A percentile compares a stretch with the other conserved stretches of the same genome.
Evolutionary conservation across 2,329 filamentous ascomycete species (phyloP).

Genomic region (Trichophyton mentagrophytes): DNA sequence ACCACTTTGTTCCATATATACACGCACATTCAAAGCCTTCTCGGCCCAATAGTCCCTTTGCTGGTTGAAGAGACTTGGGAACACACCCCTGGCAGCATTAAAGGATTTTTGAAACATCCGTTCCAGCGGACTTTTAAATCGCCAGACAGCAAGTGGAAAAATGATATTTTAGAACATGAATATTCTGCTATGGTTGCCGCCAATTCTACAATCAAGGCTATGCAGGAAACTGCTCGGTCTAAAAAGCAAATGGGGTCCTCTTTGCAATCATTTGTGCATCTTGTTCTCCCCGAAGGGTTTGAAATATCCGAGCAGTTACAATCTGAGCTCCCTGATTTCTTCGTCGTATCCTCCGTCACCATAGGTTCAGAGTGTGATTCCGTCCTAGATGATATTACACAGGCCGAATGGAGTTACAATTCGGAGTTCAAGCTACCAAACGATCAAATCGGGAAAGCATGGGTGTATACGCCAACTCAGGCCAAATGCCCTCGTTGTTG

Average conservation of each 20-base stretch:
- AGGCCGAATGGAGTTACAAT: slow-evolving; percentile 32
- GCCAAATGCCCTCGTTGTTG: slow-evolving; percentile 81
- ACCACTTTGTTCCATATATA: slow-evolving; percentile 51
- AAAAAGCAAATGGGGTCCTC: slow-evolving; percentile 67
- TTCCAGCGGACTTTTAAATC: slow-evolving; percentile 27
- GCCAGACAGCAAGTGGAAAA: slow-evolving; percentile 24
- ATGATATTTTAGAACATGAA: slow-evolving; percentile 37
- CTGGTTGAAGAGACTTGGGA: slow-evolving; percentile 78
- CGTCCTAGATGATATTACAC: slow-evolving; percentile 17
- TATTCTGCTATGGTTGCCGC: slow-evolving; percentile 36
- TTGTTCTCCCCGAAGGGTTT: slow-evolving; percentile 18
- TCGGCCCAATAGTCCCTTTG: slow-evolving; percentile 68
- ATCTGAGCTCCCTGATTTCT: slow-evolving; percentile 48
- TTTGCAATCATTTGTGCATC: slow-evolving; percentile 58
- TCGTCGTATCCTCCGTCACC: slow-evolving; percentile 55
- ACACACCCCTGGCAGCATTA: slow-evolving; percentile 55
- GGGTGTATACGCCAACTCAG: slow-evolving; percentile 37
- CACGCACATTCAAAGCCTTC: slow-evolving; percentile 59
- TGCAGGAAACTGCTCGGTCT: slow-evolving; percentile 58
- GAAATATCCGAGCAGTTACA: slow-evolving; percentile 22
- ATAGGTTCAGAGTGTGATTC: slow-evolving; percentile 30
- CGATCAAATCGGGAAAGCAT: slow-evolving; percentile 23
- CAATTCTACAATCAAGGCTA: slow-evolving; percentile 57
- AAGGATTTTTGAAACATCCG: slow-evolving; percentile 35
- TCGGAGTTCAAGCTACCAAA: slow-evolving; percentile 28